phyloP scores from a whole-genome alignment of 1,139 yeast species.

The Ashbya aceris region DNA sequence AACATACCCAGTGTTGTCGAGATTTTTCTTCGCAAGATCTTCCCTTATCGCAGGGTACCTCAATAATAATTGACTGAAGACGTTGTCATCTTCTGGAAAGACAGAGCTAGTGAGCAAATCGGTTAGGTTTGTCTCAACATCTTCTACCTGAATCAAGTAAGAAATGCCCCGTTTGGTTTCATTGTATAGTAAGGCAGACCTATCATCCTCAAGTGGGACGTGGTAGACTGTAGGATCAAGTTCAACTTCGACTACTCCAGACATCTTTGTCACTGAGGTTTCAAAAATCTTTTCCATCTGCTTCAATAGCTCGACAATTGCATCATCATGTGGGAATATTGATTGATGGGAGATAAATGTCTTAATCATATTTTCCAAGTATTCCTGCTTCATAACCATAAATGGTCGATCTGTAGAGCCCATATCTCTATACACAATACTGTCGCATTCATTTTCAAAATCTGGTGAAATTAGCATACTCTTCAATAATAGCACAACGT shows the following conservation, averaged over 20 bases:
- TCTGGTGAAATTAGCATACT: conserved; percentile 24
- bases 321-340: conserved; percentile 25
- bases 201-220: conserved; percentile 32
- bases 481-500: conserved; percentile 20
- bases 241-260: conserved; percentile 28
- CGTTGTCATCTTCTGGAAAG: conserved; percentile 54
- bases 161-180: conserved; percentile 76
- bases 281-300: conserved; percentile 9
- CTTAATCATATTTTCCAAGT: conserved; percentile 18
- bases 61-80: conserved; percentile 45
- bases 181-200: conserved; percentile 49
- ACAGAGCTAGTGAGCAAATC: conserved; percentile 71
- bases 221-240: conserved; percentile 44
- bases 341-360: conserved; percentile 17
- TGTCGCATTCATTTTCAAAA: conserved; percentile 24
- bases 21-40: conserved; percentile 39
- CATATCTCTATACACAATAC: conserved; percentile 27
- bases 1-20: conserved; percentile 53
- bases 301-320: conserved; percentile 19
- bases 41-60: conserved; percentile 14
- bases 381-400: conserved; percentile 25
- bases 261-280: conserved; percentile 8
- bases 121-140: conserved; percentile 56
- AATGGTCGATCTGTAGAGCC: conserved; percentile 16
- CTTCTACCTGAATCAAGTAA: conserved; percentile 69